A percentile compares a stretch with the other conserved stretches of the same genome.
Evolutionary conservation across 139 green algal genomes (phyloP).

Genomic region (Trebouxia sp.): DNA sequence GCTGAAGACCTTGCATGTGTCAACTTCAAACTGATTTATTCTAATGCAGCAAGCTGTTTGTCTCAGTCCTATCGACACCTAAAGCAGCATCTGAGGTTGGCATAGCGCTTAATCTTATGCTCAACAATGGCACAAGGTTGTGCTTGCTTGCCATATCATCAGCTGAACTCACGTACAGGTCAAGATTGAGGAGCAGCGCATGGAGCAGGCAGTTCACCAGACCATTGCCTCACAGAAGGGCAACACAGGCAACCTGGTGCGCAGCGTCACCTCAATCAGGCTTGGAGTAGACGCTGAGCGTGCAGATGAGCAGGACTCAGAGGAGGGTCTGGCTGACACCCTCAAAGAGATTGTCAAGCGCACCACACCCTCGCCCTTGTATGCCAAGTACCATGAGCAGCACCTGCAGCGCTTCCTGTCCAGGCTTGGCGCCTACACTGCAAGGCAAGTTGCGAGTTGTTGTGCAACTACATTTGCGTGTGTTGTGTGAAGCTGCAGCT

Average conservation of each 20-base stretch:
- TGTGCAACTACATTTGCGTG: too few relatives aligned
- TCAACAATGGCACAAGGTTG: too few relatives aligned
- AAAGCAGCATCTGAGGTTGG: too few relatives aligned
- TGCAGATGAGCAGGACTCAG: constrained; percentile 27
- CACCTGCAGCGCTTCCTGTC: constrained; percentile 44
- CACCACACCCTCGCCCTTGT: constrained; percentile 32
- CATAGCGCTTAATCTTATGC: too few relatives aligned
- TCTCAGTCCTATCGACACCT: too few relatives aligned
- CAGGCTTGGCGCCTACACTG: constrained; percentile 33
- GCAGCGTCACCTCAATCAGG: constrained; percentile 27
- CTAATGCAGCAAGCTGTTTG: too few relatives aligned
- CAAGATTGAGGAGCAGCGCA: constrained; percentile 27
- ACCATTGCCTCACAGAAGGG: constrained; percentile 27
- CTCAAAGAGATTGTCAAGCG: constrained; percentile 37
- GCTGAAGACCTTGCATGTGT: too few relatives aligned
- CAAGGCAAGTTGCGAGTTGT: constrained; percentile 30
- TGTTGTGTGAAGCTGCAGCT: too few relatives aligned
- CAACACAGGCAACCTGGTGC: constrained; percentile 17
- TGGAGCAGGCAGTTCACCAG: constrained; percentile 28
- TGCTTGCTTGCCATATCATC: too few relatives aligned
- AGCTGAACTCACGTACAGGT: constrained; percentile 31
- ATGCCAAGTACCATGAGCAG: constrained; percentile 37
- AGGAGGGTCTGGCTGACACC: constrained; percentile 39
- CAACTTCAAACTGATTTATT: too few relatives aligned
- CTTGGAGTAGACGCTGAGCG: constrained; percentile 36